Evolutionary conservation across 805 yeast genomes (phyloP).

Genomic region (Saccharomycopsis babjevae): DNA sequence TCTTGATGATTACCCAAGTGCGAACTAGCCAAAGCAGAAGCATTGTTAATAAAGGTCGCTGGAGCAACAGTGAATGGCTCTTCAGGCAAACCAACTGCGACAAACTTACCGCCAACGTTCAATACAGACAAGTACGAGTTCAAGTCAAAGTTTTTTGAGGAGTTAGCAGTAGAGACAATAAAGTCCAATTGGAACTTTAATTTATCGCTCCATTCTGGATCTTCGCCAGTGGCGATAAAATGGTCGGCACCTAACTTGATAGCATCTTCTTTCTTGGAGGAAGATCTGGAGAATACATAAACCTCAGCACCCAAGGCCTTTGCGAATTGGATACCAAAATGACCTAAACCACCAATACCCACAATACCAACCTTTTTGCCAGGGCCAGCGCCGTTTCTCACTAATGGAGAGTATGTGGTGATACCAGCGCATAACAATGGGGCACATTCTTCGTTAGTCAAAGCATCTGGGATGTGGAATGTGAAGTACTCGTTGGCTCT

Average conservation of each 20-base stretch:
- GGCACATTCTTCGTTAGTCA: constrained; percentile 35
- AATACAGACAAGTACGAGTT: constrained; percentile 38
- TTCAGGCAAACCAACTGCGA: constrained; percentile 49
- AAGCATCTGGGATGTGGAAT: constrained; percentile 38
- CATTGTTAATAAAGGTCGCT: constrained; percentile 27
- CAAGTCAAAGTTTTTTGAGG: constrained; percentile 40
- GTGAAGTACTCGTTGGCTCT: constrained; percentile 35
- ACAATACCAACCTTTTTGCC: constrained; percentile 45
- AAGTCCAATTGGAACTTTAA: constrained; percentile 34
- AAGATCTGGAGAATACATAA: constrained; percentile 43
- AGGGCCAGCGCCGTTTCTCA: constrained; percentile 32
- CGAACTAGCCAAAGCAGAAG: constrained; percentile 25
- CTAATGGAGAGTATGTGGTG: constrained; percentile 43
- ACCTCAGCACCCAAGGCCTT: constrained; percentile 56
- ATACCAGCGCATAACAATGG: constrained; percentile 51
- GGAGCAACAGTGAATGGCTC: constrained; percentile 36
- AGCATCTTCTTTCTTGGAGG: constrained; percentile 42
- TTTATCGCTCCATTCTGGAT: constrained; percentile 27
- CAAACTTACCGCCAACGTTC: constrained; percentile 48
- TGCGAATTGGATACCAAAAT: constrained; percentile 51
- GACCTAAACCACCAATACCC: constrained; percentile 63
- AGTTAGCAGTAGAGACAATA: constrained; percentile 43
- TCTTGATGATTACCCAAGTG: constrained; percentile 29
- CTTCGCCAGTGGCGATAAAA: constrained; percentile 39
- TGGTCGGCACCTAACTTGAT: constrained; percentile 44